phyloP scores from a whole-genome alignment of 768 basidiomycete species.

The Auricularia sp. region DNA sequence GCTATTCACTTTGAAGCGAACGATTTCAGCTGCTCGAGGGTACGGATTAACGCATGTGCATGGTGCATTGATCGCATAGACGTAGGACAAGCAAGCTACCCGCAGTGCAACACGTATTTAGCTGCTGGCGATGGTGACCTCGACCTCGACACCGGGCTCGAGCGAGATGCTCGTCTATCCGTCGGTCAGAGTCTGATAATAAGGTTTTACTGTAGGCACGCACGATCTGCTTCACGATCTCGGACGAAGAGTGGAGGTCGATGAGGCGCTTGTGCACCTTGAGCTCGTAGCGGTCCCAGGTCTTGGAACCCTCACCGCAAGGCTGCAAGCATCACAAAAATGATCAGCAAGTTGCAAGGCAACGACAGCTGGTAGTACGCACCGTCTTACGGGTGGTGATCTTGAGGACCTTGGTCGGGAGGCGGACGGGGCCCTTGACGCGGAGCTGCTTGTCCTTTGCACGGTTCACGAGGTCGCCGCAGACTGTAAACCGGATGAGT shows the following conservation, averaged over 20 bases:
- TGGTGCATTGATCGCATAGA: background rate
- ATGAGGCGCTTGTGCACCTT: conserved; percentile 99
- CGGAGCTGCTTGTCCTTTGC: conserved; percentile 99
- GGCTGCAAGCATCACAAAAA: conserved; percentile 40
- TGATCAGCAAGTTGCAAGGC: background rate
- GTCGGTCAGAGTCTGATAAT: background rate
- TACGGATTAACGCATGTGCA: background rate
- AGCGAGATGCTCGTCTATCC: conserved; percentile 91
- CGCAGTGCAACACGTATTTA: background rate
- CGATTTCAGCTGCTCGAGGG: too few relatives aligned
- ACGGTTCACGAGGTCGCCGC: conserved; percentile 89
- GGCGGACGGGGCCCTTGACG: conserved; percentile 97
- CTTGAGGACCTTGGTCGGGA: conserved; percentile 97
- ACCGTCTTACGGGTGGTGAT: conserved; percentile 99
- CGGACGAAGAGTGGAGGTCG: conserved; percentile 95
- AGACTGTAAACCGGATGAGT: conserved; percentile 48
- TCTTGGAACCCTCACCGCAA: conserved; percentile 99
- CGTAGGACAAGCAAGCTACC: background rate
- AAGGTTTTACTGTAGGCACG: conserved; percentile 22
- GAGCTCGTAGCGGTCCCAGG: conserved; percentile 99
- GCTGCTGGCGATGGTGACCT: conserved; percentile 85
- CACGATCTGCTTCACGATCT: conserved; percentile 99
- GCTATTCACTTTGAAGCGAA: too few relatives aligned
- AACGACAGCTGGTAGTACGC: conserved; percentile 22
- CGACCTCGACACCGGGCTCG: conserved; percentile 98